Percentiles rank a stretch among this genome's conserved stretches.
phyloP scores from a whole-genome alignment of 2,329 filamentous ascomycete genomes.

The Aspergillus fumigatiaffinis region DNA sequence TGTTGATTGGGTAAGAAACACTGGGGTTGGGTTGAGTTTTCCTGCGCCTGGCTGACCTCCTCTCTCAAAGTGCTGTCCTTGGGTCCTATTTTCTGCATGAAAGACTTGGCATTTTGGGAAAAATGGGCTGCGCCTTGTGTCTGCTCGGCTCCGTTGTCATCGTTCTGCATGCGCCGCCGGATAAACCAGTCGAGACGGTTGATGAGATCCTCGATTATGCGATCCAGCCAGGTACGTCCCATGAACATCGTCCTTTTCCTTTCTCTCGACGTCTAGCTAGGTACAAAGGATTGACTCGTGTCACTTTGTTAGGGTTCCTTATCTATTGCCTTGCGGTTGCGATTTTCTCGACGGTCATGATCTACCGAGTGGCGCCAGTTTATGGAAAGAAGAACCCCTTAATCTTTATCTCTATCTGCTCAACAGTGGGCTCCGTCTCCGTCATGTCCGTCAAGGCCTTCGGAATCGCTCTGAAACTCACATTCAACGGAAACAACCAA shows the following conservation, averaged over 20 bases:
- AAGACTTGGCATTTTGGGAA: slow-evolving; percentile 82
- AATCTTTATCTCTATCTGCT: slow-evolving; percentile 96
- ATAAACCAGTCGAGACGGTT: slow-evolving; percentile 85
- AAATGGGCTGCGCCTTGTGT: slow-evolving; percentile 93
- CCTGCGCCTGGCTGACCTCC: slow-evolving; percentile 17
- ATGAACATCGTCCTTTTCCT: background rate
- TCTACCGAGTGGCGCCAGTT: slow-evolving; percentile 84
- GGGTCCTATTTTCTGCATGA: slow-evolving; percentile 94
- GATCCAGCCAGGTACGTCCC: slow-evolving; percentile 72
- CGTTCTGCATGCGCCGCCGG: slow-evolving; percentile 91
- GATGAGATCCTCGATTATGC: slow-evolving; percentile 90
- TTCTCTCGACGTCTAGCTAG: background rate
- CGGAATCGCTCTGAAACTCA: slow-evolving; percentile 94
- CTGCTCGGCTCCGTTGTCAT: slow-evolving; percentile 96
- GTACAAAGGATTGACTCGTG: slow-evolving; percentile 5
- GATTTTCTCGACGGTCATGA: slow-evolving; percentile 87
- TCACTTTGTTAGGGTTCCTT: slow-evolving; percentile 67
- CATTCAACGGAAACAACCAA: slow-evolving; percentile 88
- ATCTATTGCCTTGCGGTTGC: slow-evolving; percentile 77
- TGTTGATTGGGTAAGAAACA: slow-evolving; percentile 69
- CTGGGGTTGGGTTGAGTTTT: background rate
- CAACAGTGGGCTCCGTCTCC: slow-evolving; percentile 91
- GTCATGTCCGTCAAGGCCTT: slow-evolving; percentile 99
- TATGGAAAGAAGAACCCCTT: slow-evolving; percentile 95
- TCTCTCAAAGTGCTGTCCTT: slow-evolving; percentile 65